A percentile compares a stretch with the other conserved stretches of the same genome.
phyloP scores from a whole-genome alignment of 1,284 basidiomycete genomes.

The Termitomyces sp. region DNA sequence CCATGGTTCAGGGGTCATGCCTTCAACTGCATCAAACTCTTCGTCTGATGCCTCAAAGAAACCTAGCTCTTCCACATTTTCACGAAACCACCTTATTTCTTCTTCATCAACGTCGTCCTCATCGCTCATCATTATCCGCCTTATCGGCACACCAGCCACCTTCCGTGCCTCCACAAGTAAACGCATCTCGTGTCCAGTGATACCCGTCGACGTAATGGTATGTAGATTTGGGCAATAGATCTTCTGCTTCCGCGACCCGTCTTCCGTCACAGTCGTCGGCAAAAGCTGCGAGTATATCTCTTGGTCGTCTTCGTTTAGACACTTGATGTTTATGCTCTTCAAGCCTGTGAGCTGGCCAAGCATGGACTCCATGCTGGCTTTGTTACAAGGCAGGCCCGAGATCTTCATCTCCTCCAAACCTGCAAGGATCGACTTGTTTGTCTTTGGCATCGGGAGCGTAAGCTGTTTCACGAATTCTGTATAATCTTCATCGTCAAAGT shows the following conservation, averaged over 20 bases:
- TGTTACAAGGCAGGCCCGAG: constrained; percentile 37
- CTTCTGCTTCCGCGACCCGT: constrained; percentile 3
- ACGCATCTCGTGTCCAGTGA: constrained; percentile 36
- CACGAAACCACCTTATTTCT: constrained; percentile 42
- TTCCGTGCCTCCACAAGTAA: constrained; percentile 39
- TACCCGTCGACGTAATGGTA: constrained; percentile 39
- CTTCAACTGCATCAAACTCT: constrained; percentile 24
- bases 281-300: constrained; percentile 38
- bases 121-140: constrained; percentile 39
- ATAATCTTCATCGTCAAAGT: constrained; percentile 48
- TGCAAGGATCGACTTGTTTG: constrained; percentile 36
- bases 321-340: constrained; percentile 39
- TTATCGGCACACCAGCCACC: constrained; percentile 37
- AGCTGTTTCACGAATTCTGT: constrained; percentile 40
- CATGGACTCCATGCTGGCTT: constrained; percentile 28
- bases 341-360: constrained; percentile 42
- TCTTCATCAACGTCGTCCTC: constrained; percentile 29
- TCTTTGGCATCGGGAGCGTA: constrained; percentile 27
- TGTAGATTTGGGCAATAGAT: constrained; percentile 38
- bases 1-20: too few species aligned
- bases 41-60: constrained; percentile 40
- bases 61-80: constrained; percentile 41
- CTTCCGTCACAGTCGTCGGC: constrained; percentile 2
- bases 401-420: constrained; percentile 46
- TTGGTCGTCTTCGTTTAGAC: constrained; percentile 27